These are phyloP conservation scores for Xylariaceae sp. DNA, from an alignment of 2,329 filamentous ascomycete species.

Conservation along the genomic window DNA sequence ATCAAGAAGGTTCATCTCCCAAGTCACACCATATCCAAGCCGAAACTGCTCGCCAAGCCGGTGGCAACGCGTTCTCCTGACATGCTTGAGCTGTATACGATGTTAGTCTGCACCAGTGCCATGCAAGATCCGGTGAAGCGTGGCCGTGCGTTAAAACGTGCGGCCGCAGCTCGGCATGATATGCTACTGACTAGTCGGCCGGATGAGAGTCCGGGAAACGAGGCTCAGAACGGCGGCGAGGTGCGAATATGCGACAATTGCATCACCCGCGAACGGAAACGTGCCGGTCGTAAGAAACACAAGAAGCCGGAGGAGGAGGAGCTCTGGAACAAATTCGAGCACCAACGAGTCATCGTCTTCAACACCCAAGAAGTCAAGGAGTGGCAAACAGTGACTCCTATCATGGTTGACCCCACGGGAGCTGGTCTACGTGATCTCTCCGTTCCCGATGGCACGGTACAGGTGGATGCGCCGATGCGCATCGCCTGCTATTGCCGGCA, in stretches of 20 bases:
- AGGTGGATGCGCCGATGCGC: conserved; percentile 87
- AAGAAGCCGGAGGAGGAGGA: conserved; percentile 93
- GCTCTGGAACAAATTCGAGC: conserved; percentile 79
- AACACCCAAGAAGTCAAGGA: conserved; percentile 87
- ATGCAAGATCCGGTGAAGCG: conserved; percentile 74
- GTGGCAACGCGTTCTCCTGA: conserved; percentile 67
- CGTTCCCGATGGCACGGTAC: conserved; percentile 65
- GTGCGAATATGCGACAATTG: conserved; percentile 92
- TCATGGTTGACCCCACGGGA: conserved; percentile 49
- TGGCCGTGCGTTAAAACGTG: conserved; percentile 66
- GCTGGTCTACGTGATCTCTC: conserved; percentile 47
- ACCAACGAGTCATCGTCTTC: conserved; percentile 83
- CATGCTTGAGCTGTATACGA: conserved; percentile 77
- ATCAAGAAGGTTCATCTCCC: conserved; percentile 84
- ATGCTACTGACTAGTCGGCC: conserved; percentile 33
- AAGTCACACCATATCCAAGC: conserved; percentile 89
- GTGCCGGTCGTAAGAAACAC: conserved; percentile 87
- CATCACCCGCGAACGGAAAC: conserved; percentile 87
- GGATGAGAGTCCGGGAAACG: conserved; percentile 55
- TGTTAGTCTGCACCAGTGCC: conserved; percentile 88
- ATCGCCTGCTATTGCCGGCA: conserved; percentile 98
- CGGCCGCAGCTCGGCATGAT: conserved; percentile 47
- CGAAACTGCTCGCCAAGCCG: conserved; percentile 82
- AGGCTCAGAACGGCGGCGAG: conserved; percentile 86
- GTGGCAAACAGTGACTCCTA: conserved; percentile 67